Evolutionary conservation across 176 grass and related monocot genomes (phyloP), one percentile per base, ranked within the genome.

Genomic region (Puya raimondii): DNA sequence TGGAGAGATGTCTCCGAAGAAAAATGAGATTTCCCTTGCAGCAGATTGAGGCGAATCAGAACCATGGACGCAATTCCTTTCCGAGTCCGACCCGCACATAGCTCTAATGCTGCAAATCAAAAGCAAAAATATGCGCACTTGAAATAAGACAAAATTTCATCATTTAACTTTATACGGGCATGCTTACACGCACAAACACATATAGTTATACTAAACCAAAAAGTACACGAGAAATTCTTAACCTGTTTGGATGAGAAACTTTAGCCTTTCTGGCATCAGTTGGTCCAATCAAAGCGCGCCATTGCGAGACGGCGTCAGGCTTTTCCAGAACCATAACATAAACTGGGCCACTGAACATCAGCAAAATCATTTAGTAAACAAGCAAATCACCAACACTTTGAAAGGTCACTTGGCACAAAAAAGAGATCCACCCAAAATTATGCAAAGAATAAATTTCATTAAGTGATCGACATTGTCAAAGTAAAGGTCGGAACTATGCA

Each of bases 21-120:
- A 96, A 72, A 92, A 92, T 69, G 71, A 85, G 79, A 96, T 96
- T 76, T 96, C 88, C 76, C 79, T 73, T 21, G 47, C 79, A 74
- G 88, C 88, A 74, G 93, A 91, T 81, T 83, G 58, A 6, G 2
- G 74, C 56, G 93, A 96, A 85, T 96, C 92, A 14, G 93, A 92
- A 73, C 93, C 93, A 80, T 96, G 93, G 17, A 96, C 93, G 51
- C 93, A 96, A 68, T 96, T 96, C 63, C 83, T 87, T 79, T 87
- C 79, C 0, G 76, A 85, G 76, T 87, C 84, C 56, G 85, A 14
- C 3, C 88, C 86, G 14, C 86, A 96, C 81, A 96, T 85, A n/a
- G 88, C 88, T 86, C 92, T 96, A 78, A 96, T 83, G 66, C 92
- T 96, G 82, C 64, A 87, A 58, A 18, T 21, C 53, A 27, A 71